Evolutionary conservation across 208 protist species (phyloP).

Genomic region (Entamoeba moshkovskii): DNA sequence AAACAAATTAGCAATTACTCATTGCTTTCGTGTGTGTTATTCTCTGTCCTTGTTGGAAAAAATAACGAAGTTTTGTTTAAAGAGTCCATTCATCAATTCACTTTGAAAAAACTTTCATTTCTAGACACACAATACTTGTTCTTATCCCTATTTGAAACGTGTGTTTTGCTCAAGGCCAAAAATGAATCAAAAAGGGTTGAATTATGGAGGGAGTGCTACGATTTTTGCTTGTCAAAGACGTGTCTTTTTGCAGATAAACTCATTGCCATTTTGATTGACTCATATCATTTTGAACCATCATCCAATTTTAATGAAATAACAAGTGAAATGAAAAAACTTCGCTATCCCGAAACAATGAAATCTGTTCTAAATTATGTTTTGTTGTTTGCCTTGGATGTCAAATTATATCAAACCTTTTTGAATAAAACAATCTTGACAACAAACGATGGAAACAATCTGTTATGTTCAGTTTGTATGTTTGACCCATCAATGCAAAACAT

Average conservation of each 20-base stretch:
- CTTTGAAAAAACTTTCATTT: not conserved
- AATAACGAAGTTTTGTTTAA: not conserved
- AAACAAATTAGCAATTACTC: not conserved
- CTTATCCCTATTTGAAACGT: not conserved
- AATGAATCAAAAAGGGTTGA: not conserved
- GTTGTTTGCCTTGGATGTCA: not conserved
- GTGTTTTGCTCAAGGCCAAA: not conserved
- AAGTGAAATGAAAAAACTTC: not conserved
- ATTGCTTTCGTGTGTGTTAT: not conserved
- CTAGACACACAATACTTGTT: not conserved
- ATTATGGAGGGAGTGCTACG: not conserved
- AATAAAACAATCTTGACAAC: not conserved
- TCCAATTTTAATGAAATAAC: not conserved
- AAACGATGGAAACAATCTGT: not conserved
- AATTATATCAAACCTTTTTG: not conserved
- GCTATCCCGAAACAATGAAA: not conserved
- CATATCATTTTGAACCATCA: not conserved
- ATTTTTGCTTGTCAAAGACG: not conserved
- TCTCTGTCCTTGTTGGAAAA: not conserved
- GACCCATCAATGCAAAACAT: not conserved
- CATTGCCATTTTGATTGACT: not conserved
- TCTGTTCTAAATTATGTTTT: not conserved
- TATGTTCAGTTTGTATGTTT: not conserved
- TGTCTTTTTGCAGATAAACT: not conserved
- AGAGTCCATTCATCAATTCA: not conserved